Evolutionary conservation across 2,329 filamentous ascomycete species (phyloP), one percentile per base, ranked within the genome.

Genomic region (Calonectria montana): DNA sequence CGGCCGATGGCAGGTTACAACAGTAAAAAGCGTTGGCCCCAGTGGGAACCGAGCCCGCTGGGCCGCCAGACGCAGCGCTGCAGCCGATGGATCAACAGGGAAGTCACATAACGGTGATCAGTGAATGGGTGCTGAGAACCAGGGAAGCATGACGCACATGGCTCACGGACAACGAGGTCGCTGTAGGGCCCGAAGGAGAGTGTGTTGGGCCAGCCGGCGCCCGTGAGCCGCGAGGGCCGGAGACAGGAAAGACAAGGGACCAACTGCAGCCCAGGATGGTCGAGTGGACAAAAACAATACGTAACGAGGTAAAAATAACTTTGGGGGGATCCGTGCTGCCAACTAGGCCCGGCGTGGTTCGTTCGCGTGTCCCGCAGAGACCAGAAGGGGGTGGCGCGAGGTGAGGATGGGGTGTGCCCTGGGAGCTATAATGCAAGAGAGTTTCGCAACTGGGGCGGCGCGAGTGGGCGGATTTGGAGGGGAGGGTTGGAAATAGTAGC

Each of bases 271-370:
- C 12, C 53, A 59, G 63, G 61, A 69, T 64, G 35, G 48, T 72
- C 15, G 70, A 76, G 73, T 75, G 73, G 69, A 77, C 78, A 78
- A 77, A 78, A 75, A 76, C 53, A 71, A 69, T 72, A 73, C 70
- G 76, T 77, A 70, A 73, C 70, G 67, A 70, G 69, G 73, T 81
- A 81, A 81, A 81, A 81, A 81, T 81, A 81, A 80, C 80, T 76
- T 76, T 29, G 61, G 62, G 76, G 64, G 47, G 59, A 73, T 73
- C 77, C 76, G 75, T 78, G 78, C 78, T 76, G 62, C 64, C 64
- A 67, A 71, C 69, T 71, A 71, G 64, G 64, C 71, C 53, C 67
- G 71, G 31, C 70, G 57, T 70, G 67, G 69, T 67, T 71, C 69
- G 69, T 71, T 71, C 55, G 63, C 64, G 63, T 71, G 69, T 70